Evolutionary conservation across 2,329 filamentous ascomycete genomes (phyloP), one percentile per base, ranked within the genome.

Genomic region (Juglanconis sp.): DNA sequence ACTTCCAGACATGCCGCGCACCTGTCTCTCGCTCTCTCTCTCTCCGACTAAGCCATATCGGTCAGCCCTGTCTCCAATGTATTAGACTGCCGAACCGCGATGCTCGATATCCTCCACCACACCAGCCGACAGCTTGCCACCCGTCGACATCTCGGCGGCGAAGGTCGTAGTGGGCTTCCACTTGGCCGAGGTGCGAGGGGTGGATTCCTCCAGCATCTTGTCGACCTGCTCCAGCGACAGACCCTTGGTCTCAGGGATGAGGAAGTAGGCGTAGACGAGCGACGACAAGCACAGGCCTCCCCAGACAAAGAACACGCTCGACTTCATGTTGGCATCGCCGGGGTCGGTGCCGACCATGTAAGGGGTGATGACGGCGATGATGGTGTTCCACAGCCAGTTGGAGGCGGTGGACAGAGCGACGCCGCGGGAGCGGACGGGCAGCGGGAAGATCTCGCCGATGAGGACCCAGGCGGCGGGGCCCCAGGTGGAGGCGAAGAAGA

Each of bases 341-440:
- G 83, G 75, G 63, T 84, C 77, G 46, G 74, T 68, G 63, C 81
- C 82, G 49, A 86, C 81, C 77, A 90, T 87, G 81, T 88, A 90
- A 11, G 87, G 87, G n/a, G 84, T 88, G 74, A 92, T 90, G 72
- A 91, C 82, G 61, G 85, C 81, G 56, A 84, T 83, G 70, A 83
- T 83, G 74, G 87, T 91, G 79, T 92, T 95, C 91, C 91, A 95
- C 64, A 95, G 83, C 91, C 91, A 96, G 84, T 96, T 96, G 72
- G 88, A 92, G 63, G 92, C 90, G 8, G 92, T 96, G 46, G 91
- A 93, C 49, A 96, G 83, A 68, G 84, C 91, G 62, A 96, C 91
- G 78, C 92, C 92, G 67, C 91, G 90, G 46, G 92, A 90, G 70
- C 92, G 90, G 76, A 96, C 94, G 63, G 90, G 91, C 57, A 96